Conservation (phyloP, 2,329 filamentous ascomycete species). For the Pseudonectria buxi region DNA sequence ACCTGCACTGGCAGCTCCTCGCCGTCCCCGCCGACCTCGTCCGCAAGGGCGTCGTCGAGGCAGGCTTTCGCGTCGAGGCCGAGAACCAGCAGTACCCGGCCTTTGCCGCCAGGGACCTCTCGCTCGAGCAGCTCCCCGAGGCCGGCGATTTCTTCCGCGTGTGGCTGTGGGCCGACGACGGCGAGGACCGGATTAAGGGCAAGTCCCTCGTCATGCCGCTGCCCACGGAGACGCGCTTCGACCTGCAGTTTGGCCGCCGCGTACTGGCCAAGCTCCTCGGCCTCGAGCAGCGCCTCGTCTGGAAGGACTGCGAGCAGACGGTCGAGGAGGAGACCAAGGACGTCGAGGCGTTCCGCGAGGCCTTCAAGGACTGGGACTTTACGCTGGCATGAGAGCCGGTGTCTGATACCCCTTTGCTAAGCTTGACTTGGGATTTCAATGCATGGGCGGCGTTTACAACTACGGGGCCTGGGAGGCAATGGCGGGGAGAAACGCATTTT, state of each 20-base stretch:
- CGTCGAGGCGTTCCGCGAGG: conserved; percentile 69
- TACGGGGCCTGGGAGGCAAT: conserved; percentile 1
- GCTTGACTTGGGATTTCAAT: conserved; percentile 1
- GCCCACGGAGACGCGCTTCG: conserved; percentile 67
- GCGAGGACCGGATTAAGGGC: conserved; percentile 50
- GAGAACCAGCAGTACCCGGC: conserved; percentile 60
- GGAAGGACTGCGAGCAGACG: conserved; percentile 77
- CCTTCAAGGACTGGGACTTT: conserved; percentile 85
- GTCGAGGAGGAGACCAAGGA: conserved; percentile 73
- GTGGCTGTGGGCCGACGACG: conserved; percentile 66
- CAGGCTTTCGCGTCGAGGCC: conserved; percentile 81
- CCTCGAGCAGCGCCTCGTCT: conserved; percentile 70
- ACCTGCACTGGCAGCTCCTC: conserved; percentile 90
- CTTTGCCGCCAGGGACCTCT: conserved; percentile 43
- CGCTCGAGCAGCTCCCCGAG: conserved; percentile 41
- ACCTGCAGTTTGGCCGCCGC: conserved; percentile 80
- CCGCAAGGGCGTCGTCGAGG: conserved; percentile 69
- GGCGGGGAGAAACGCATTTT: no score
- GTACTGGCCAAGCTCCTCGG: conserved; percentile 84
- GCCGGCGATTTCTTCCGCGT: conserved; percentile 69
- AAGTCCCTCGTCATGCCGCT: conserved; percentile 67
- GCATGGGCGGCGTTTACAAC: conserved; percentile 14
- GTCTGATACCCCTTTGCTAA: conserved; percentile 7
- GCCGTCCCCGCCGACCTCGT: conserved; percentile 66
- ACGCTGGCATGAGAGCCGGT: conserved; percentile 34